These are phyloP conservation scores for Populus hybrid DNA, from an alignment of 441 rosid species.

Conservation along the genomic window DNA sequence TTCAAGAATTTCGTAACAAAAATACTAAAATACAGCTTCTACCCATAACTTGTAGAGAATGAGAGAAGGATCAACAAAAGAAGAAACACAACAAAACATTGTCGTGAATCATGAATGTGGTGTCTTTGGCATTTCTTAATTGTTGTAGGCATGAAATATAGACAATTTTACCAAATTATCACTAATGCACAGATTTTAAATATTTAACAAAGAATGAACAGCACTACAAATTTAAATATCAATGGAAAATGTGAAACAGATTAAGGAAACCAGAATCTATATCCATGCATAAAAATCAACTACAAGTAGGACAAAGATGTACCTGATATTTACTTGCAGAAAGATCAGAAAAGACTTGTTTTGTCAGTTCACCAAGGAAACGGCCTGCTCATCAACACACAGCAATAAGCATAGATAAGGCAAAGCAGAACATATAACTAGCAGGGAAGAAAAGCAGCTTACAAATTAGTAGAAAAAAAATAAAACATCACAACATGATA, in stretches of 20 bases:
- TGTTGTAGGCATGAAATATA: background rate
- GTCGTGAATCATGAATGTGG: background rate
- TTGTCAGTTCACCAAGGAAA: constrained; percentile 90
- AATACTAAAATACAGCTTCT: background rate
- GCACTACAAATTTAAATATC: background rate
- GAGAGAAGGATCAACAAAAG: background rate
- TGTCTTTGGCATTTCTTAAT: background rate
- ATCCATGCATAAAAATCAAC: background rate
- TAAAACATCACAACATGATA: background rate
- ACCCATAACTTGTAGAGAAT: background rate
- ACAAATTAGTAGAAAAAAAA: background rate
- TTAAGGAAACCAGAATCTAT: background rate
- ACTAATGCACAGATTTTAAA: background rate
- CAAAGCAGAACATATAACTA: background rate
- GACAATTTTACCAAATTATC: background rate
- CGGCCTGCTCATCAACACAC: constrained; percentile 60
- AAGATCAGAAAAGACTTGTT: constrained; percentile 89
- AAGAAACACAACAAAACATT: background rate
- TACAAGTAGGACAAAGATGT: constrained; percentile 2
- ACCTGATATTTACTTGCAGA: constrained; percentile 97
- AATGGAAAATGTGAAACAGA: background rate
- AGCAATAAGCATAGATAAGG: background rate
- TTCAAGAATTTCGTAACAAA: background rate
- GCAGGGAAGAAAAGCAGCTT: background rate
- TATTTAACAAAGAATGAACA: background rate